Evolutionary conservation across 352 stramenopile genomes (phyloP).

Genomic region (Phytophthora colocasiae): DNA sequence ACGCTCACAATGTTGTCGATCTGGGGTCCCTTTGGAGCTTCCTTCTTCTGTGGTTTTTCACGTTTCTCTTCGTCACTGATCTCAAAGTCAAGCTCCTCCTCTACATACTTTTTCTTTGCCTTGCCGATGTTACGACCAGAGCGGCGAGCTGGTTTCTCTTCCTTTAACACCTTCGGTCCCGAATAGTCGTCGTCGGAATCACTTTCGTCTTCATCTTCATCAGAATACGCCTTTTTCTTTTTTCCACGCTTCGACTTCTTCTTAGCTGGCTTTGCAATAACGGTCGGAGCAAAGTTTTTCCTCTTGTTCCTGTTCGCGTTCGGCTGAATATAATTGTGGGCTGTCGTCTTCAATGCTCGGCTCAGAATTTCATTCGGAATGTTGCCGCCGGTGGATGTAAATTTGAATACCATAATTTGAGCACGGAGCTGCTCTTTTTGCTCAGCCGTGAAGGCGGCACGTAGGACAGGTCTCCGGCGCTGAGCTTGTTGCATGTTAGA

Average conservation of each 20-base stretch:
- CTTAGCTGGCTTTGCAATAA: slow-evolving; percentile 69
- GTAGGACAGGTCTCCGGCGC: slow-evolving; percentile 50
- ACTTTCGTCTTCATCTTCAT: slow-evolving; percentile 84
- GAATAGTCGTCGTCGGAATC: slow-evolving; percentile 66
- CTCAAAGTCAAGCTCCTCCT: slow-evolving; percentile 80
- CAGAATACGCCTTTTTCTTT: slow-evolving; percentile 73
- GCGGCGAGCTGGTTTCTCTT: slow-evolving; percentile 68
- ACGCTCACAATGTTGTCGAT: slow-evolving; percentile 95
- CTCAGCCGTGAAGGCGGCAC: slow-evolving; percentile 77
- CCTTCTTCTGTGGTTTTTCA: slow-evolving; percentile 39
- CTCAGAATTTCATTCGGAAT: slow-evolving; percentile 82
- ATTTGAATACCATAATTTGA: slow-evolving; percentile 94
- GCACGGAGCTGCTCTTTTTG: slow-evolving; percentile 90
- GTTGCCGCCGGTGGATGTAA: slow-evolving; percentile 77
- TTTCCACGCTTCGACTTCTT: slow-evolving; percentile 68
- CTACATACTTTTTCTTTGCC: slow-evolving; percentile 87
- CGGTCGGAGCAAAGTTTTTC: slow-evolving; percentile 71
- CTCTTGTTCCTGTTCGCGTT: slow-evolving; percentile 72
- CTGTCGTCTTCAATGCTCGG: slow-evolving; percentile 73
- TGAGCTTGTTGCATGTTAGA: slow-evolving; percentile 67
- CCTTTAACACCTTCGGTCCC: slow-evolving; percentile 43
- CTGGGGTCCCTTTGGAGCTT: slow-evolving; percentile 73
- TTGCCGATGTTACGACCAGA: slow-evolving; percentile 87
- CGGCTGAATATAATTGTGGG: slow-evolving; percentile 64
- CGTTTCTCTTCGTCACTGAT: slow-evolving; percentile 77